A percentile compares a stretch with the other conserved stretches of the same genome.
Conservation (phyloP, 495 filamentous ascomycete genomes). For the Talaromyces liani region DNA sequence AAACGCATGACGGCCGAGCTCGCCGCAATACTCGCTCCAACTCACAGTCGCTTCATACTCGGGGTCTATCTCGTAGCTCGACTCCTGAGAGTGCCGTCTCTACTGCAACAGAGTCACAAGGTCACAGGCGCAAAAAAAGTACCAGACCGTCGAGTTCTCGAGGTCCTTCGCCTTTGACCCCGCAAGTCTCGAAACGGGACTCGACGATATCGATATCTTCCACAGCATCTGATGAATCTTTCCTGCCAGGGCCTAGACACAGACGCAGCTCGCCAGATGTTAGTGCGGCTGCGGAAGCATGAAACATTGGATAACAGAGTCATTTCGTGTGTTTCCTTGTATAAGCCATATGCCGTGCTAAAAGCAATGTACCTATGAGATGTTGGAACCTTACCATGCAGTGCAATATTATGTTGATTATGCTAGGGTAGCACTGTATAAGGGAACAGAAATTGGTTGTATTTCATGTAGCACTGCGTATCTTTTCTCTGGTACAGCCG, state of each 20-base stretch:
- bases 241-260: neutral
- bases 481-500: neutral
- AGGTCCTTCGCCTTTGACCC: conserved; percentile 35
- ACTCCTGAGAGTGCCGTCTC: conserved; percentile 35
- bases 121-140: conserved; percentile 26
- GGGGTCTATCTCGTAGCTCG: conserved; percentile 41
- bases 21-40: conserved; percentile 36
- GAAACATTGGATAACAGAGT: neutral
- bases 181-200: conserved; percentile 34
- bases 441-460: neutral
- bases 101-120: conserved; percentile 23
- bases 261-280: conserved; percentile 1
- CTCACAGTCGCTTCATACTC: conserved; percentile 32
- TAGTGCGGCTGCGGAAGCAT: conserved; percentile 5
- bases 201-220: conserved; percentile 9
- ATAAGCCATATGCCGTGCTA: neutral
- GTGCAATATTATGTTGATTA: neutral
- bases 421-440: neutral
- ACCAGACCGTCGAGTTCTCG: conserved; percentile 17
- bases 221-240: conserved; percentile 10
- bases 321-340: neutral
- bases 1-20: conserved; percentile 28
- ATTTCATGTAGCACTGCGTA: neutral
- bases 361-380: neutral
- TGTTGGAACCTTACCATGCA: neutral